Conservation (phyloP, 2,329 filamentous ascomycete species). For the Claviceps arundinis region DNA sequence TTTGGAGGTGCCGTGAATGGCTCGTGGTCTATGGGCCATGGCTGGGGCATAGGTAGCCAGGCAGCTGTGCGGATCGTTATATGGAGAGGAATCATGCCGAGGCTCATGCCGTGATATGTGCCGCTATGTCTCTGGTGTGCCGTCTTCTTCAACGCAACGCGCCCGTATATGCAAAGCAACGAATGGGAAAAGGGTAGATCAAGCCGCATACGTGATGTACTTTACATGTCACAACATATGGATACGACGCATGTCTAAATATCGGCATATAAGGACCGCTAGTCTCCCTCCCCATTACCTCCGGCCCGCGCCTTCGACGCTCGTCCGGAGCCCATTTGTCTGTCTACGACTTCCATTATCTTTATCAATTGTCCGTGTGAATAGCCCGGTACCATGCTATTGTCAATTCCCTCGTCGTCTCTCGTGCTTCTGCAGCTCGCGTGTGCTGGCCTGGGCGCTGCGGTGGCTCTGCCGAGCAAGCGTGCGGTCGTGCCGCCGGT, state of each 20-base stretch:
- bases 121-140: constrained; percentile 6
- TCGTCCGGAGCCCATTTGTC: background rate
- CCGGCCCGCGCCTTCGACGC: background rate
- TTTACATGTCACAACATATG: too few relatives aligned
- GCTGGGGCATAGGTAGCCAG: background rate
- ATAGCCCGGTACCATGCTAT: constrained; percentile 3
- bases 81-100: background rate
- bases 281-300: background rate
- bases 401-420: background rate
- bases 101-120: background rate
- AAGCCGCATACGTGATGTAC: background rate
- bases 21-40: background rate
- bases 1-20: background rate
- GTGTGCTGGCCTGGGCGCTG: background rate
- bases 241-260: background rate
- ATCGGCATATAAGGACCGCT: background rate
- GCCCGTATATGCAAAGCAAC: background rate
- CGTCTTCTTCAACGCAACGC: background rate
- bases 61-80: constrained; percentile 1
- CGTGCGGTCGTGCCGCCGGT: constrained; percentile 4
- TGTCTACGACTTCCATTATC: too few relatives aligned
- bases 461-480: constrained; percentile 4
- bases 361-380: too few relatives aligned
- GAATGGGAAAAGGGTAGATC: background rate
- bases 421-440: constrained; percentile 6